Evolutionary conservation across 164 flowering plant genomes (phyloP).

Genomic region (Berberis thunbergii): DNA sequence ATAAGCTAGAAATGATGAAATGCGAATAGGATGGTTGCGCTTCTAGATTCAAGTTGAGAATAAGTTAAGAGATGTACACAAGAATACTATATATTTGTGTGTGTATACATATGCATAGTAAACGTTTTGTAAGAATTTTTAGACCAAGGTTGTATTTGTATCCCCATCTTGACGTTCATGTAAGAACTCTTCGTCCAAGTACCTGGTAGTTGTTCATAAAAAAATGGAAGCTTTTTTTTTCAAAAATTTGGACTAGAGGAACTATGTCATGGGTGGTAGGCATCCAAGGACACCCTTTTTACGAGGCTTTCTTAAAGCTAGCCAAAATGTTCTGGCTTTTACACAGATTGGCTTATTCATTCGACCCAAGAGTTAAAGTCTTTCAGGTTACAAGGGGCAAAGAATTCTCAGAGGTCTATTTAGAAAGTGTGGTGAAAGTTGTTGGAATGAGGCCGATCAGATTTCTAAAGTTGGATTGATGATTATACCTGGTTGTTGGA

Average conservation of each 20-base stretch:
- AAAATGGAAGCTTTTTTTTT: slow-evolving; percentile 96
- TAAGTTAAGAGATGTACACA: too few relatives aligned
- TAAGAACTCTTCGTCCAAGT: slow-evolving; percentile 71
- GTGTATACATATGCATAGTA: too few relatives aligned
- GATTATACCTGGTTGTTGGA: slow-evolving; percentile 92
- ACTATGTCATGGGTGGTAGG: slow-evolving; percentile 65
- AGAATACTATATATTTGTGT: too few relatives aligned
- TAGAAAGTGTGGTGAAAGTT: slow-evolving; percentile 80
- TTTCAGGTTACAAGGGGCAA: slow-evolving; percentile 75
- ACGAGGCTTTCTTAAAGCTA: slow-evolving; percentile 79
- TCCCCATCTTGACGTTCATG: slow-evolving; percentile 28
- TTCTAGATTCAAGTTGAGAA: too few relatives aligned
- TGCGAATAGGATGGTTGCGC: too few relatives aligned
- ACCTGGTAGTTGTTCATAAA: slow-evolving; percentile 62
- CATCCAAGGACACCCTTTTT: slow-evolving; percentile 92
- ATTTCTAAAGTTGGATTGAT: slow-evolving; percentile 71
- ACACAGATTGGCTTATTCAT: slow-evolving; percentile 73
- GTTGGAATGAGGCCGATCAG: slow-evolving; percentile 37
- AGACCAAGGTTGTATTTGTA: too few relatives aligned
- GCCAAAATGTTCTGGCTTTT: slow-evolving; percentile 88
- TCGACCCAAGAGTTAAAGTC: slow-evolving; percentile 62
- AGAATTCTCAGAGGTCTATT: slow-evolving; percentile 83
- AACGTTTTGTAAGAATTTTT: too few relatives aligned
- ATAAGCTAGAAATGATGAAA: too few relatives aligned
- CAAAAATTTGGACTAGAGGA: slow-evolving; percentile 83